Conservation (phyloP, 345 rosid species). For the Brassica rapa region DNA sequence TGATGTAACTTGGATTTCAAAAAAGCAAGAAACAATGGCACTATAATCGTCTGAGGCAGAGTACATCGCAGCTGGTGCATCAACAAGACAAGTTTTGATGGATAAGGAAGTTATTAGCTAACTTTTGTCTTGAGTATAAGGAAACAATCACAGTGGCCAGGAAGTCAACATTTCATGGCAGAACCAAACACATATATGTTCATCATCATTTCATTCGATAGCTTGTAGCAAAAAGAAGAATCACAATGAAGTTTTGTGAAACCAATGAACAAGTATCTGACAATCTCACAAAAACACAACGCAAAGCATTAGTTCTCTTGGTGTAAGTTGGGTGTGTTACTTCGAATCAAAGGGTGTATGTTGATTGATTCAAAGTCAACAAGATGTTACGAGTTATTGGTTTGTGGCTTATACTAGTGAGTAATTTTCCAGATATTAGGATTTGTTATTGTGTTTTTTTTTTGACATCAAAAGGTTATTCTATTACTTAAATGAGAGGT, state of each 20-base stretch:
- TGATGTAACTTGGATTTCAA: not conserved
- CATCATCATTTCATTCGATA: not conserved
- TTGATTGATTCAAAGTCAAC: not conserved
- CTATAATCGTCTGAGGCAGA: not conserved
- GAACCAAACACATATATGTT: not conserved
- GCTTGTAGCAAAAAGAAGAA: not conserved
- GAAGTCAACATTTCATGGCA: not conserved
- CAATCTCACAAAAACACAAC: not conserved
- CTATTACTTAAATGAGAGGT: too few species aligned
- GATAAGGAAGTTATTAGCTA: not conserved
- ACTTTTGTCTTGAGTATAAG: not conserved
- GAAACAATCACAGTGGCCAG: not conserved
- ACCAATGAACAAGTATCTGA: not conserved
- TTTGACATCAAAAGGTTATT: too few species aligned
- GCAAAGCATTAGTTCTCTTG: not conserved
- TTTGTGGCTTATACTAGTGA: not conserved
- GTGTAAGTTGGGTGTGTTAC: not conserved
- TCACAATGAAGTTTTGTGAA: not conserved
- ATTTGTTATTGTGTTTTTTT: not conserved
- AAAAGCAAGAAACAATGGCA: not conserved
- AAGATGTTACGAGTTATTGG: too few species aligned
- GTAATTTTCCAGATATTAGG: not conserved
- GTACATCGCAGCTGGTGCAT: not conserved
- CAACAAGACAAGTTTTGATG: not conserved
- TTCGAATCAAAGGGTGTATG: not conserved